Base-by-base conservation (phyloP, 2,329 filamentous ascomycete genomes). In the Triangularia verruculosa region DNA sequence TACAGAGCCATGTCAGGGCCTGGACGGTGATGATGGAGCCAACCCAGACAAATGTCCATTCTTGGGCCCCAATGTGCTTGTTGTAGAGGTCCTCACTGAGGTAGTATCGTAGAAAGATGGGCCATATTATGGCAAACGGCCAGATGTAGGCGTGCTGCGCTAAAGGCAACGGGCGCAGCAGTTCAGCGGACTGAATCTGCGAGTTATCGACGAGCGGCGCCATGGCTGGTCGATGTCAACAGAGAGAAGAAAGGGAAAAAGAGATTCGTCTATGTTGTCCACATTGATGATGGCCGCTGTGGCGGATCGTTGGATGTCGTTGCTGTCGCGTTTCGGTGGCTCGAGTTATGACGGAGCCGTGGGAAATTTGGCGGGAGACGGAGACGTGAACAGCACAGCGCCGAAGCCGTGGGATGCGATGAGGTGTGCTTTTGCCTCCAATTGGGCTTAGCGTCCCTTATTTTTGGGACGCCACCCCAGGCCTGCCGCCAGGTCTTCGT, bases 1-100 rank as follows among this genome's bases (percentile, higher is more conserved):
- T 99, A 80, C 91, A 94, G 66, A 99, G 84, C 94, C 95, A 99
- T 70, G 93, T 80, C 68, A 99, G 84, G 68, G 91, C 88, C 80
- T 99, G 96, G 62, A 90, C 73, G 11, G 93, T 97, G 75, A 96
- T 83, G 74, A 99, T 97, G 70, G 87, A 84, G 72, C 91, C 94
- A 69, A 90, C 86, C 88, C 92, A 99, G 67, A 99, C 92, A 75
- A 97, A 96, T 0, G 96, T 98, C 94, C 95, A 99, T 82, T 99
- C 95, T 71, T 90, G 88, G n/a, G 90, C 93, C 72, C 90, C 87
- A 68, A 99, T 96, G 80, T 98, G 89, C 74, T 89, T 89, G 69
- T 96, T 90, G 78, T 99, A 99, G 69, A 91, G 87, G 61, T 92
- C 89, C 66, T 88, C 83, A 22, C 87, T 90, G 61, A 96, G 86